A percentile compares a stretch with the other conserved stretches of the same genome.
Conservation (phyloP, 352 stramenopile species). For the Phytophthora pini region DNA sequence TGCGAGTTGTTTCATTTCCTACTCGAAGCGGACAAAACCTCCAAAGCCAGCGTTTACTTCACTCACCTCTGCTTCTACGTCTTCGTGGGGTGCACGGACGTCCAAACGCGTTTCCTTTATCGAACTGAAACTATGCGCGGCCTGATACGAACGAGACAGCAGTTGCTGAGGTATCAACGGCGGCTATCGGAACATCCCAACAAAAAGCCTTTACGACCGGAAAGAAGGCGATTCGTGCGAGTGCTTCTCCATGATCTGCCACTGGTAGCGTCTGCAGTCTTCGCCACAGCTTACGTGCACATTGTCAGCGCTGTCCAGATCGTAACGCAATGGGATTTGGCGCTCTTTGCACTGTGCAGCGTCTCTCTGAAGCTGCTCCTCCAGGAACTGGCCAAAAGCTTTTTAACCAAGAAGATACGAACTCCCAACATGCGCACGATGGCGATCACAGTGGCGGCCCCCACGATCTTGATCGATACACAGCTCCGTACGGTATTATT, state of each 20-base stretch:
- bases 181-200: not conserved
- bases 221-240: slow-evolving; percentile 9
- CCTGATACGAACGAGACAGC: slow-evolving; percentile 3
- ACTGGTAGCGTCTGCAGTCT: slow-evolving; percentile 19
- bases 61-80: slow-evolving; percentile 20
- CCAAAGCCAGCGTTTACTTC: slow-evolving; percentile 15
- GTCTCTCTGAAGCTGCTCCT: slow-evolving; percentile 22
- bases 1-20: not conserved
- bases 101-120: slow-evolving; percentile 20
- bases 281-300: slow-evolving; percentile 33
- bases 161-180: not conserved
- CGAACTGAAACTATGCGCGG: slow-evolving; percentile 24
- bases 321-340: slow-evolving; percentile 15
- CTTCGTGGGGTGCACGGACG: slow-evolving; percentile 24
- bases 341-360: slow-evolving; percentile 15
- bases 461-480: slow-evolving; percentile 34
- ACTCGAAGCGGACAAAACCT: not conserved
- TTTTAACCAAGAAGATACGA: slow-evolving; percentile 15
- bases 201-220: not conserved
- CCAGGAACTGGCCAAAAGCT: slow-evolving; percentile 22
- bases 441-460: slow-evolving; percentile 22
- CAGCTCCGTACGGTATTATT: slow-evolving; percentile 33
- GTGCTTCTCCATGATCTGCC: slow-evolving; percentile 28
- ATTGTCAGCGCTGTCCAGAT: slow-evolving; percentile 21
- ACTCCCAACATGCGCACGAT: slow-evolving; percentile 23